Conservation (phyloP, 1,139 yeast species). For the Ashbya aceris region DNA sequence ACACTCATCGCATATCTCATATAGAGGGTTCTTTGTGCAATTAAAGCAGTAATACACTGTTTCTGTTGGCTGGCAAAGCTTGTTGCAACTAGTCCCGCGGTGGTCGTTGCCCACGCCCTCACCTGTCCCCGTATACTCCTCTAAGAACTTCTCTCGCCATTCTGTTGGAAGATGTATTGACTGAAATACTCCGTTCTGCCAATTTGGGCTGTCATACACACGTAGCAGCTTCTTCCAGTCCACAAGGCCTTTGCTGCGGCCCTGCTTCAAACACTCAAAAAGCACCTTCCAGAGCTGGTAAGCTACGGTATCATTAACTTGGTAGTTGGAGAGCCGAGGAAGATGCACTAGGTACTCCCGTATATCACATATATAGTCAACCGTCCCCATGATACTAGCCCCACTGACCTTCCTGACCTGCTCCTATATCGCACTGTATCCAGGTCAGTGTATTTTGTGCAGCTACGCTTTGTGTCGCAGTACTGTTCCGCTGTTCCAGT, state of each 20-base stretch:
- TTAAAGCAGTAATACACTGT: slow-evolving; percentile 28
- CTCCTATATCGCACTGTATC: too few species aligned
- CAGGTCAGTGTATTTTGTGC: too few species aligned
- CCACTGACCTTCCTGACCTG: too few species aligned
- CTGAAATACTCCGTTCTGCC: slow-evolving; percentile 18
- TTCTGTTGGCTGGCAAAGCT: slow-evolving; percentile 23
- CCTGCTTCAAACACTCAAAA: slow-evolving; percentile 9
- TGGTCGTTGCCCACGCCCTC: slow-evolving; percentile 11
- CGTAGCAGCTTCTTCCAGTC: slow-evolving; percentile 19
- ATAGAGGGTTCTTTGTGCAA: slow-evolving; percentile 27
- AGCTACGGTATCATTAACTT: slow-evolving; percentile 19
- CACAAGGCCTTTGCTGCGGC: slow-evolving; percentile 9
- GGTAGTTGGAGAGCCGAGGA: slow-evolving; percentile 19
- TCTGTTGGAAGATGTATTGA: slow-evolving; percentile 10
- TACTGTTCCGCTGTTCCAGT: too few species aligned
- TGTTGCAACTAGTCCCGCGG: slow-evolving; percentile 20
- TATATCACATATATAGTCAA: slow-evolving; percentile 10
- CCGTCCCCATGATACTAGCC: slow-evolving; percentile 5
- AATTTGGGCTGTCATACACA: slow-evolving; percentile 13
- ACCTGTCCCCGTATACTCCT: slow-evolving; percentile 4
- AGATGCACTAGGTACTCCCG: slow-evolving; percentile 19
- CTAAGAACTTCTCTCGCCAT: slow-evolving; percentile 17
- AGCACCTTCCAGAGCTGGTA: slow-evolving; percentile 25
- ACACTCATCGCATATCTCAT: slow-evolving; percentile 60
- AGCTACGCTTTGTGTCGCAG: too few species aligned